Percentiles rank a stretch among this genome's conserved stretches.
phyloP scores from a whole-genome alignment of 371 early-diverging fungal species.

The Apophysomyces ossiformis region DNA sequence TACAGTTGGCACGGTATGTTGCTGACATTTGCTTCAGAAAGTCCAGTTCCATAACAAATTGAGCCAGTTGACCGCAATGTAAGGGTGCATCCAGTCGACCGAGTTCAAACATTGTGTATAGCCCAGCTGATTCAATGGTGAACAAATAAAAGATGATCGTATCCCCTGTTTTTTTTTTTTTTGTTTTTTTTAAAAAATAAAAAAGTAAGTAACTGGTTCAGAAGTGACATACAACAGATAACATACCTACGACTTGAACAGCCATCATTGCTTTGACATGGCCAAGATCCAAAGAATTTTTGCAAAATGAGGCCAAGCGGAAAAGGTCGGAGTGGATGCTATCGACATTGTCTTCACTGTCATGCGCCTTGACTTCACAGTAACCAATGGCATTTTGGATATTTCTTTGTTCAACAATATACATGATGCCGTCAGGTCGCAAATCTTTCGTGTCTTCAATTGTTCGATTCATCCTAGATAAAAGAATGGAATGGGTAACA shows the following conservation, averaged over 20 bases:
- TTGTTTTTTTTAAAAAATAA: neutral
- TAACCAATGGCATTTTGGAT: neutral
- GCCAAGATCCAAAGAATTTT: neutral
- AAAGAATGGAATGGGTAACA: neutral
- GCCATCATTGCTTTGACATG: neutral
- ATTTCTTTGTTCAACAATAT: neutral
- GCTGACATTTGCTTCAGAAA: constrained; percentile 7
- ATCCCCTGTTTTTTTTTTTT: no score
- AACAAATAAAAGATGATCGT: neutral
- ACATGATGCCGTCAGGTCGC: neutral
- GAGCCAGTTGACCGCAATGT: neutral
- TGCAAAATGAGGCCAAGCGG: constrained; percentile 8
- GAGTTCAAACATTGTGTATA: constrained; percentile 7
- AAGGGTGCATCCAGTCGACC: constrained; percentile 2
- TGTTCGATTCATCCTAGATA: neutral
- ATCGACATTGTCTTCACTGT: neutral
- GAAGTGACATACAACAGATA: neutral
- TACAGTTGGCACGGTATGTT: neutral
- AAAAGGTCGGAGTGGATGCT: neutral
- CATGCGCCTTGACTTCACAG: constrained; percentile 6
- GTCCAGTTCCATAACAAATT: constrained; percentile 10
- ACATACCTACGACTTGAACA: constrained; percentile 7
- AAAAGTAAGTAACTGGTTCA: neutral
- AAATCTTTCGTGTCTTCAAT: constrained; percentile 4
- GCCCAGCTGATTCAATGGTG: constrained; percentile 1